phyloP scores from a whole-genome alignment of 2,329 filamentous ascomycete species.

The Zymoseptoria passerinii region DNA sequence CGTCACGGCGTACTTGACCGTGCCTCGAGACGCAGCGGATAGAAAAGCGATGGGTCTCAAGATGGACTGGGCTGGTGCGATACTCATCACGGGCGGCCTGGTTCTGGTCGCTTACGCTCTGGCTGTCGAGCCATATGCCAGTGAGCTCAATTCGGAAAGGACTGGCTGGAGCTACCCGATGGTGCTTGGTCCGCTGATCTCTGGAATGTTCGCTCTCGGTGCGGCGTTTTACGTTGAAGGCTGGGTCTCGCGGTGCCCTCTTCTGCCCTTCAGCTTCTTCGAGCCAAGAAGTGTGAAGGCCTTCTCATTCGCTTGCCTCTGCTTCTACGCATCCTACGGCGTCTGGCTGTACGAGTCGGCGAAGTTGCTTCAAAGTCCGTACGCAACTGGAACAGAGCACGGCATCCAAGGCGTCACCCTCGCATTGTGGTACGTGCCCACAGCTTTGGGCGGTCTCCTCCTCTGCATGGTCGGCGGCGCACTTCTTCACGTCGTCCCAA shows the following conservation, averaged over 20 bases:
- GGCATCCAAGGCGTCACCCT: slow-evolving; percentile 24
- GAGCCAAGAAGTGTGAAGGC: slow-evolving; percentile 23
- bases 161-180: slow-evolving; percentile 22
- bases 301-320: slow-evolving; percentile 28
- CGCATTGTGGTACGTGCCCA: slow-evolving; percentile 30
- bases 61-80: slow-evolving; percentile 31
- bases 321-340: slow-evolving; percentile 31
- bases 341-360: slow-evolving; percentile 28
- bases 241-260: slow-evolving; percentile 26
- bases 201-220: slow-evolving; percentile 21
- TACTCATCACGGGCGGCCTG: slow-evolving; percentile 29
- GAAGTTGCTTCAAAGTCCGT: slow-evolving; percentile 17
- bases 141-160: slow-evolving; percentile 7
- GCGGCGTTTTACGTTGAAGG: slow-evolving; percentile 29
- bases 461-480: slow-evolving; percentile 26
- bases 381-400: slow-evolving; percentile 11
- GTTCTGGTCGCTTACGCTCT: slow-evolving; percentile 30
- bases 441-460: slow-evolving; percentile 28
- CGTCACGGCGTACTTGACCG: slow-evolving; percentile 26
- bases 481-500: slow-evolving; percentile 26
- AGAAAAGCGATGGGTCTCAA: slow-evolving; percentile 24
- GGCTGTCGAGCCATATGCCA: slow-evolving; percentile 26
- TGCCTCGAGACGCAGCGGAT: slow-evolving; percentile 27
- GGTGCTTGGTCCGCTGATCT: slow-evolving; percentile 24
- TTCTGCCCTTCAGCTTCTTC: slow-evolving; percentile 32